A percentile compares a stretch with the other conserved stretches of the same genome.
Evolutionary conservation across 306 rosid species (phyloP).

Genomic region (Cicer chorassanicum): DNA sequence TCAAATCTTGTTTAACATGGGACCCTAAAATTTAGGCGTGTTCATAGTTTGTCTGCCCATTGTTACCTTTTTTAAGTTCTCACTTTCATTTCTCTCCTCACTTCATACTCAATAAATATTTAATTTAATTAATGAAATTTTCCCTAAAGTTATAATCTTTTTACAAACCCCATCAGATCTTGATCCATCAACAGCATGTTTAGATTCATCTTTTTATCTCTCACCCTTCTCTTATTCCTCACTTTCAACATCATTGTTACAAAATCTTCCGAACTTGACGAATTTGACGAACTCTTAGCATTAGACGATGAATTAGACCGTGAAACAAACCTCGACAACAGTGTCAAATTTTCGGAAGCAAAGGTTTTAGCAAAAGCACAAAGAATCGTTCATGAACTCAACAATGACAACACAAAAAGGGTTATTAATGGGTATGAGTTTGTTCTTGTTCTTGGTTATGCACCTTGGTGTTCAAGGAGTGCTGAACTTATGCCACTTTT

Average conservation of each 20-base stretch:
- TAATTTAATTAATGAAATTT: background rate
- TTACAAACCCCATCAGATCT: conserved; percentile 51
- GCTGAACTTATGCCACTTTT: conserved; percentile 97
- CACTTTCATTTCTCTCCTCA: conserved; percentile 2
- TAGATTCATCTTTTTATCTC: conserved; percentile 53
- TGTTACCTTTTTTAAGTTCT: background rate
- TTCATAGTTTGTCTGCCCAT: conserved; percentile 16
- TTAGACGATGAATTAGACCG: conserved; percentile 72
- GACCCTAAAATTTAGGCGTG: conserved; percentile 45
- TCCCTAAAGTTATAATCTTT: conserved; percentile 24
- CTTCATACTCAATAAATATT: conserved; percentile 4
- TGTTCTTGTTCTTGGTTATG: conserved; percentile 85
- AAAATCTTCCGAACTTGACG: conserved; percentile 57
- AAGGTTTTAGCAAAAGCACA: conserved; percentile 81
- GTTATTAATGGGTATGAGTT: conserved; percentile 68
- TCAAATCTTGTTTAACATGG: conserved; percentile 40
- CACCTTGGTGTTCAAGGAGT: conserved; percentile 97
- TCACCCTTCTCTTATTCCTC: conserved; percentile 62
- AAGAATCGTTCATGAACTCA: conserved; percentile 82
- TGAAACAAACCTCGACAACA: conserved; percentile 37
- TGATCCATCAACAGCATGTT: conserved; percentile 48
- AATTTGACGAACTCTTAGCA: conserved; percentile 77
- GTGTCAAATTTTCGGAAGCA: conserved; percentile 74
- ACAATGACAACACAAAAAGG: conserved; percentile 72
- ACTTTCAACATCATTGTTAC: conserved; percentile 42